A percentile compares a stretch with the other conserved stretches of the same genome.
Evolutionary conservation across 345 rosid species (phyloP).

Genomic region (Clausena lansium): DNA sequence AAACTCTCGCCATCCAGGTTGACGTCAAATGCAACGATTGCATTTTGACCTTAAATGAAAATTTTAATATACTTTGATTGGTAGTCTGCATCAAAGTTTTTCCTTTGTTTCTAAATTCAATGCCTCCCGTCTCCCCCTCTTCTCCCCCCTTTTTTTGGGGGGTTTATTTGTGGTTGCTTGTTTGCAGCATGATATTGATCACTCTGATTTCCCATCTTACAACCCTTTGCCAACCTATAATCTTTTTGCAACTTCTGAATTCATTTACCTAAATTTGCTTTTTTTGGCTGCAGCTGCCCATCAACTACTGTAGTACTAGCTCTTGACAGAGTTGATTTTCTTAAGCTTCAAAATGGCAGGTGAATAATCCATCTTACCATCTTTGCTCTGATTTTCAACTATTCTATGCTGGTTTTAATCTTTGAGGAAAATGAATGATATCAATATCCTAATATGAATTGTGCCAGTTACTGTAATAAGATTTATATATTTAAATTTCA

Average conservation of each 20-base stretch:
- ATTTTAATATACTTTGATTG: background rate
- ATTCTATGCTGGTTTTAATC: background rate
- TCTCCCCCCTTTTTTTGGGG: background rate
- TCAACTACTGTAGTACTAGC: constrained; percentile 53
- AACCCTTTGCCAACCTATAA: background rate
- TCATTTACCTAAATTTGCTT: constrained; percentile 17
- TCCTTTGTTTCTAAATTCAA: background rate
- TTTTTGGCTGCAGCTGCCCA: constrained; percentile 56
- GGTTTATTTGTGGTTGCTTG: background rate
- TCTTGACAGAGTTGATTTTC: constrained; percentile 60
- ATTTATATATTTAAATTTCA: background rate
- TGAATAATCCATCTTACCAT: constrained; percentile 16
- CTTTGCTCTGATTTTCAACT: background rate
- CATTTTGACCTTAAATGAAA: constrained; percentile 20
- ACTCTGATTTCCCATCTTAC: background rate
- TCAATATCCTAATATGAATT: background rate
- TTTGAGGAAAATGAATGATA: background rate
- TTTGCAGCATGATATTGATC: constrained; percentile 4
- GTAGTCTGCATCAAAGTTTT: background rate
- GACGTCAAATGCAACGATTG: constrained; percentile 29
- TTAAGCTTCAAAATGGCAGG: constrained; percentile 99
- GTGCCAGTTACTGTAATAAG: background rate
- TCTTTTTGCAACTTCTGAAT: background rate
- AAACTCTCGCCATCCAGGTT: constrained; percentile 58
- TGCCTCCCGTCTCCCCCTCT: background rate